Base-by-base conservation (phyloP, 2,329 filamentous ascomycete species). In the Chrysosporium keratinophilum region DNA sequence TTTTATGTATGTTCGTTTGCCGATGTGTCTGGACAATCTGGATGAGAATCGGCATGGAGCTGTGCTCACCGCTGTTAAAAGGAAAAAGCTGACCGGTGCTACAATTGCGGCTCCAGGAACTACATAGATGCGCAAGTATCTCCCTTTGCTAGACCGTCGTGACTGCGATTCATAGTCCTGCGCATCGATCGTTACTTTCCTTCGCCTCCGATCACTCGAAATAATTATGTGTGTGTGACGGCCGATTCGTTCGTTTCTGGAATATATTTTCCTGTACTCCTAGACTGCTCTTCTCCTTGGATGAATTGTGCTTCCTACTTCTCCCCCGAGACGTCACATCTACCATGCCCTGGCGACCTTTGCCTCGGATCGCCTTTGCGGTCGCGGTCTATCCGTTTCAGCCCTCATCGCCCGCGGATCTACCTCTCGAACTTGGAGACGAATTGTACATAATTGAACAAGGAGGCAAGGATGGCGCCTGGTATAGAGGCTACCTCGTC, bases 401-500 rank as follows among this genome's bases (percentile, higher is more conserved):
- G 63, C 87, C 93, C 57, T 84, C 87, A 56, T 84, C 84, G 60
- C 82, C 89, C 52, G 87, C 89, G 68, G 93, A 98, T 71, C 83
- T 98, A 17, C 93, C 94, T 9, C 84, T 98, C 68, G 90, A 98
- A 71, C 88, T 98, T 59, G 93, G 93, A 69, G 93, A 98, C 78
- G 93, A 98, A 73, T 78, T 98, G 60, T 98, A 98, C 74, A 94
- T 98, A 61, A 96, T 98, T 67, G 91, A 97, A 72, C 88, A 97
- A 72, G 94, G 91, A 39, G 85, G 88, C 19, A 71, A 68, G 37
- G 82, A 95, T 71, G 87, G 86, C 64, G 81, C 88, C 68, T 98
- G 93, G 94, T 86, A 91, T 71, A 85, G 93, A 52, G 93, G 93
- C 56, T 98, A 98, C 71, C 79, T 98, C 56, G 86, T 98, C 61